Evolutionary conservation across 805 yeast species (phyloP).

Genomic region (Yamadazyma paraphyllophila): DNA sequence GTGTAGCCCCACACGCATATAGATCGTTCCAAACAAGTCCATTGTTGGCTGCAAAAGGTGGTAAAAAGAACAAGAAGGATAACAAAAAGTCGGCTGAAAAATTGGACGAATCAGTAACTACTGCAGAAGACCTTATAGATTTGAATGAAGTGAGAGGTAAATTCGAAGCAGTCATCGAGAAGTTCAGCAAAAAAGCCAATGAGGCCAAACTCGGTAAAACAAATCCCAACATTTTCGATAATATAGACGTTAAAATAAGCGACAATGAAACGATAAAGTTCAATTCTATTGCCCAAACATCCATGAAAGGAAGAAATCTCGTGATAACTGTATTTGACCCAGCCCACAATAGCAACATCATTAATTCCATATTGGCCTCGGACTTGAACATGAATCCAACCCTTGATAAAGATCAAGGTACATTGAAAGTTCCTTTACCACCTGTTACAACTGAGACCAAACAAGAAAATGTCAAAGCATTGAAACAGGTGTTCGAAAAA

Average conservation of each 20-base stretch:
- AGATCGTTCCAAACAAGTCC: conserved; percentile 2
- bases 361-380: conserved; percentile 67
- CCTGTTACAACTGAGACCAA: conserved; percentile 69
- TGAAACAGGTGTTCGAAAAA: conserved; percentile 66
- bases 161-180: conserved; percentile 49
- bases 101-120: conserved; percentile 1
- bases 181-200: conserved; percentile 53
- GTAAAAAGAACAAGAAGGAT: conserved; percentile 3
- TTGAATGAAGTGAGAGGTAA: conserved; percentile 38
- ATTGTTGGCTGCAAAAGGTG: conserved; percentile 2
- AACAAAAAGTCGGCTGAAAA: neutral
- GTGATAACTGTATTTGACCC: conserved; percentile 89
- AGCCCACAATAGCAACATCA: conserved; percentile 60
- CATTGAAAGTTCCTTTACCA: conserved; percentile 71
- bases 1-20: neutral
- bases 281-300: conserved; percentile 67
- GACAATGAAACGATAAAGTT: conserved; percentile 45
- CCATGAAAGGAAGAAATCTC: conserved; percentile 65
- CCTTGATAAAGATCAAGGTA: conserved; percentile 56
- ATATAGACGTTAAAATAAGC: conserved; percentile 49
- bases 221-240: conserved; percentile 64
- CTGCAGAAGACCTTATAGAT: conserved; percentile 20
- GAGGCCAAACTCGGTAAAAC: conserved; percentile 70
- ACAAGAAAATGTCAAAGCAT: conserved; percentile 51
- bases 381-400: conserved; percentile 79